Evolutionary conservation across 176 grass and related monocot species (phyloP).

Genomic region (Triticum turgidum): DNA sequence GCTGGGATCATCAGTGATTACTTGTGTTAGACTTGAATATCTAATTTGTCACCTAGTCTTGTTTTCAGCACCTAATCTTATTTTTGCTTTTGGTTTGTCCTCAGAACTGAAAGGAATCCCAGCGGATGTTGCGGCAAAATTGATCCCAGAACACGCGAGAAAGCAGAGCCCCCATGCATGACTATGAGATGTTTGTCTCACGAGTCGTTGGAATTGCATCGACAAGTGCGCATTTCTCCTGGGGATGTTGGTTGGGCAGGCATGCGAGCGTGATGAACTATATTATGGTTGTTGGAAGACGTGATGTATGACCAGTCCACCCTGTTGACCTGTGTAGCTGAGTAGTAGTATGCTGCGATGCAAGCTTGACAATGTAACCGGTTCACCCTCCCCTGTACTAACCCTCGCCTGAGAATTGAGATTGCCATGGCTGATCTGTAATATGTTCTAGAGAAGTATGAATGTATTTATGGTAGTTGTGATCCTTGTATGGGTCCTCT

Average conservation of each 20-base stretch:
- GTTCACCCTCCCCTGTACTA: slow-evolving; percentile 19
- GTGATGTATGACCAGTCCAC: slow-evolving; percentile 17
- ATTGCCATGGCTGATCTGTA: slow-evolving; percentile 48
- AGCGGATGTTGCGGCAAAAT: slow-evolving; percentile 48
- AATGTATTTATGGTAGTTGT: slow-evolving; percentile 70
- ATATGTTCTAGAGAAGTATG: slow-evolving; percentile 54
- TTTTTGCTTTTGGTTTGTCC: neutral
- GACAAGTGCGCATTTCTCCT: slow-evolving; percentile 14
- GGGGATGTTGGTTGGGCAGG: slow-evolving; percentile 13
- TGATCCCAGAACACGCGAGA: slow-evolving; percentile 91
- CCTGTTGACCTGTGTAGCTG: slow-evolving; percentile 53
- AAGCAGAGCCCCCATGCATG: slow-evolving; percentile 72
- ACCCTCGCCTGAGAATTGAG: slow-evolving; percentile 39
- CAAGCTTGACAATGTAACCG: slow-evolving; percentile 41
- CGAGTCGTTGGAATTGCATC: neutral
- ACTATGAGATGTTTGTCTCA: slow-evolving; percentile 31
- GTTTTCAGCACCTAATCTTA: neutral
- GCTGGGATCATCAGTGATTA: too few relatives aligned
- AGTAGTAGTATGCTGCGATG: slow-evolving; percentile 33
- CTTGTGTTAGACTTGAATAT: neutral
- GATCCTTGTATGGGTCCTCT: slow-evolving; percentile 40
- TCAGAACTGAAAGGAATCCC: slow-evolving; percentile 89
- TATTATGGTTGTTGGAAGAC: slow-evolving; percentile 18
- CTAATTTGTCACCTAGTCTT: neutral
- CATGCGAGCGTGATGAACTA: neutral